Evolutionary conservation across 179 eudicot species (phyloP), one percentile per base, ranked within the genome.

Genomic region (Spergularia azorica): DNA sequence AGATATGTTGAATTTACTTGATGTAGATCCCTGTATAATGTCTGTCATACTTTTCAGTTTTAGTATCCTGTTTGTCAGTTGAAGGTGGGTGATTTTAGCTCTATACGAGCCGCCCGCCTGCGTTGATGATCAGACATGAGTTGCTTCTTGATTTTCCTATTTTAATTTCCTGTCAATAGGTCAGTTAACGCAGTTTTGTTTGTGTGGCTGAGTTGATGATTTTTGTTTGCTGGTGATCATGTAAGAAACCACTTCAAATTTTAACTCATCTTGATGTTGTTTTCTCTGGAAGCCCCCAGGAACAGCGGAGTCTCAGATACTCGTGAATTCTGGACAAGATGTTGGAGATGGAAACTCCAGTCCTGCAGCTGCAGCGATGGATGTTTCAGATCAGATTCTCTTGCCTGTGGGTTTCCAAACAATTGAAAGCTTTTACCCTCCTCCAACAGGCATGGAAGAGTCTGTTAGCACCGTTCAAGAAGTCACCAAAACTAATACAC

Each of bases 271-370:
- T 67, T 61, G 43, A 62, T 68, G 79, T 15, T 8, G 5, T 71
- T 84, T 82, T 70, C 76, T 55, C 75, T 78, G 92, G 87, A 87
- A 95, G 99, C 99, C 99, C 80, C 99, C 99, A 83, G 99, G 99
- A 83, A 91, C 91, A 70, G 95, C 89, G 15, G 99, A 95, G 79
- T 86, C 97, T 55, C 92, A 91, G 86, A 85, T 89, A 82, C 84
- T 80, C 51, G 58, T 86, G 84, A 79, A 86, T 88, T 68, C 96
- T 79, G 85, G 87, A 51, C 85, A 87, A 67, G 98, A 95, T 41
- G 75, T 84, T 86, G 96, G 88, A 71, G 97, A 94, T 82, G 82
- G 87, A 56, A 87, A 83, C 84, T 86, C 86, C 79, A 90, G 92
- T 82, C 93, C 98, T 56, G 74, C 87, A 58, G 90, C 87, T 59